Base-by-base conservation (phyloP, 176 grass and related monocot genomes). In the Zoysia pacifica region DNA sequence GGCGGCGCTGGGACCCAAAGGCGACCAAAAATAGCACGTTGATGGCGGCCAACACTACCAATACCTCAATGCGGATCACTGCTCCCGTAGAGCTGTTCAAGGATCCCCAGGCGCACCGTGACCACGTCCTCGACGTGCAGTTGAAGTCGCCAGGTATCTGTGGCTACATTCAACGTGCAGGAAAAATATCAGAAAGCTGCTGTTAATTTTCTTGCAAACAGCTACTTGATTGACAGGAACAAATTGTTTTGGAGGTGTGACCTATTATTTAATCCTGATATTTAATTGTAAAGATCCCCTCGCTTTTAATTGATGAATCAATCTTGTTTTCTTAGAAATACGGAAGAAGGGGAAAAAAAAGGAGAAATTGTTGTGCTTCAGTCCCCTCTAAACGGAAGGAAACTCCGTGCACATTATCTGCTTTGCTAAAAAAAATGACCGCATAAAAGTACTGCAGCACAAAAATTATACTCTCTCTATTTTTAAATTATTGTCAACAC, bases 1-100 rank as follows among this genome's bases (percentile, higher is more conserved):
- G 37, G 12, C 74, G 73, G 12, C 74, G 65, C 7, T 19, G 3
- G 18, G 65, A 77, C 12, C 82, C 82, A 42, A 62, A 61, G 45
- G 1, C 6, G 12, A 5, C 45, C 4, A 84, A 2, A 3, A 53
- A 52, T 4, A 70, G 15, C 9, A 62, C 2, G 8, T 0, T 20
- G 52, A n/a, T 1, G 14, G 9, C 5, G n/a, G 15, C 1, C 15
- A 63, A 2, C 1, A 37, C 11, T 5, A 63, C 58, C 4, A 62
- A 2, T 11, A 5, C 12, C 43, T 76, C 74, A 9, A 48, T 18
- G 7, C 7, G 43, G 20, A 37, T 48, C 19, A 76, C 7, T 11
- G 12, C 63, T 16, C 0, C 74, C 58, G 42, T 76, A 14, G 55
- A 2, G 5, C 41, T 62, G 3, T 35, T 47, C 55, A 5, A 75